Evolutionary conservation across 768 basidiomycete genomes (phyloP), one percentile per base, ranked within the genome.

Genomic region (Tubosaeta sp.): DNA sequence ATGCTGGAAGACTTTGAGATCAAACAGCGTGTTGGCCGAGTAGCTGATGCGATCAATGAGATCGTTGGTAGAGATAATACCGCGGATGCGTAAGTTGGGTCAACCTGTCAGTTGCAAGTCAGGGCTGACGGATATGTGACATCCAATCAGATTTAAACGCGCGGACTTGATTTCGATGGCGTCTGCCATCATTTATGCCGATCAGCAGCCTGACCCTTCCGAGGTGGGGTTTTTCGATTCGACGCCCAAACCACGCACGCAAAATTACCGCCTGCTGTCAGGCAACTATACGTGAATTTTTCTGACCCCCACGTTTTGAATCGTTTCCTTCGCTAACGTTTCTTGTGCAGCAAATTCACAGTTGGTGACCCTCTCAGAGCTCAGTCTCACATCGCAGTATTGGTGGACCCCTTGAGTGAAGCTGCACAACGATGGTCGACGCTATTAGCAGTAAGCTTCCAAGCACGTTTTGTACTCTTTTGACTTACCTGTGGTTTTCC

Each of bases 391-490:
- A 69, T 97, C 37, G 82, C 79, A 3, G 78, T 88, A 10, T 66
- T 97, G 6, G 54, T 98, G 8, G 91, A 98, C 65, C 95, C 95
- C 0, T 65, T 97, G 27, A 91, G 87, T 45, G 88, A 91, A 63
- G 71, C 76, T 6, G 90, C 88, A 3, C 94, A 97, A 65, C 85
- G 84, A 58, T 97, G 92, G 87, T 82, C 90, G 1, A 80, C 85
- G 51, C 63, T 97, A 37, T 67, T 95, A 25, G 75, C 85, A 69
- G 92, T 93, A 54, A 53, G 75, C 46, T 52, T 19, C 34, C 19
- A 11, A n/a, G 13, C 12, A 5, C 6, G 5, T 14, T 37, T 17
- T 13, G 3, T 2, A 3, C 14, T 6, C 9, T 29, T 29, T 29
- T 25, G 22, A 10, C 38, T 26, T 45, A 1, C 52, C 47, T 12